phyloP scores from a whole-genome alignment of 108 stramenopile species.

The Schizochytrium sp. region DNA sequence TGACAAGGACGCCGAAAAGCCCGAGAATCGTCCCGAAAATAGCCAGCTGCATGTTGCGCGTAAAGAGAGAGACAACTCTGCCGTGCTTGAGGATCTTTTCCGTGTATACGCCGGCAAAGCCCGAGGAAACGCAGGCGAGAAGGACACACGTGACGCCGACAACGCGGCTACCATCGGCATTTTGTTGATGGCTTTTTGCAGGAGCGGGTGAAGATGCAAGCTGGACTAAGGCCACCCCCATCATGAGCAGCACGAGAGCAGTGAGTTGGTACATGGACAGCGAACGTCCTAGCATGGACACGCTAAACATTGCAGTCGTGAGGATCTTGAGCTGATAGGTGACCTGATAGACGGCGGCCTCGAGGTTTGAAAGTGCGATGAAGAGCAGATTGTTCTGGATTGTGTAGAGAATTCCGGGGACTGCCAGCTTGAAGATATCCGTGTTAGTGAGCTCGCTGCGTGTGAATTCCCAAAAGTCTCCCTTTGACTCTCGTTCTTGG shows the following conservation, averaged over 20 bases:
- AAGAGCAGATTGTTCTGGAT: slow-evolving; percentile 97
- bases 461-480: background rate
- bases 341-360: slow-evolving; percentile 94
- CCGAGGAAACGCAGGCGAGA: background rate
- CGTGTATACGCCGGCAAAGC: slow-evolving; percentile 10
- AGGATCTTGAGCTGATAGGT: slow-evolving; percentile 95
- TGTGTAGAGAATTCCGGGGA: slow-evolving; percentile 87
- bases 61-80: slow-evolving; percentile 20
- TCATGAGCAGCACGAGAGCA: background rate
- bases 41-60: slow-evolving; percentile 56
- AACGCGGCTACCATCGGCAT: background rate
- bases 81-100: slow-evolving; percentile 18
- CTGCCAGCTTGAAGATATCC: slow-evolving; percentile 79
- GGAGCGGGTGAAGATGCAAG: background rate
- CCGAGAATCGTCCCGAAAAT: background rate
- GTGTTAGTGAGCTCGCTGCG: background rate
- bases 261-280: background rate
- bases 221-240: background rate
- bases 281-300: slow-evolving; percentile 61
- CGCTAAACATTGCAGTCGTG: slow-evolving; percentile 90
- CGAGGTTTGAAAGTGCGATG: slow-evolving; percentile 83
- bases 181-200: background rate
- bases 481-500: background rate
- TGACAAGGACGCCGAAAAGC: background rate
- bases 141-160: background rate